Base-by-base conservation (phyloP, 2,329 filamentous ascomycete species). In the Graphium sp. region DNA sequence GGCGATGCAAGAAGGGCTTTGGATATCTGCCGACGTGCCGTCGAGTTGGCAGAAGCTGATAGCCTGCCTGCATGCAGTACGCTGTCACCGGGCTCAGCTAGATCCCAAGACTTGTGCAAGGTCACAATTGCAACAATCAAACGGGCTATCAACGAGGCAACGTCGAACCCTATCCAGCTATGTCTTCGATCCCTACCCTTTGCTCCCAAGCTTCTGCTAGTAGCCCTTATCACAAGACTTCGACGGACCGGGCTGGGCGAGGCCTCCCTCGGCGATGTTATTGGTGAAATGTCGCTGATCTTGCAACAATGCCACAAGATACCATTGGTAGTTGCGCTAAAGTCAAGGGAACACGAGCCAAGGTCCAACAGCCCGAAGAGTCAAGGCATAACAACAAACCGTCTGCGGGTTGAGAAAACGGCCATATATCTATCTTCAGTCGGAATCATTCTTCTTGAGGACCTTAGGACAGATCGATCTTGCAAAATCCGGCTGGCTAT, bases 61-160 rank as follows among this genome's bases (percentile, higher is more conserved):
- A 7, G 14, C 25, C 21, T 13, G n/a, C 7, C 29, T 21, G 21
- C 29, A 34, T 49, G 40, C 33, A 52, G 21, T 34, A 54, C 43
- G 53, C 66, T 45, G 48, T 68, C 11, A 48, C 55, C 34, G 80
- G 75, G 4, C 74, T 76, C 6, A 44, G 53, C 32, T n/a, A n/a
- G n/a, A n/a, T n/a, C n/a, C n/a, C n/a, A n/a, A n/a, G n/a, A n/a
- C n/a, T n/a, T 11, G 11, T 16, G 24, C 7, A 67, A 75, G 29
- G 89, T 98, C 22, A 94, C 84, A 2, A 94, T 95, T 43, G 74
- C 79, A 29, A 94, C 83, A 4, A 79, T 95, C 48, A 92, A 92
- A 50, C 74, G 81, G 45, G 89, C 89, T 20, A 95, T 98, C 50
- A 81, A 80, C 42, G 89, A 98, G 55, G 85, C 87, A 5, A 95